Conservation (phyloP, 176 grass and related monocot genomes). For the Calamus simplicifolius region DNA sequence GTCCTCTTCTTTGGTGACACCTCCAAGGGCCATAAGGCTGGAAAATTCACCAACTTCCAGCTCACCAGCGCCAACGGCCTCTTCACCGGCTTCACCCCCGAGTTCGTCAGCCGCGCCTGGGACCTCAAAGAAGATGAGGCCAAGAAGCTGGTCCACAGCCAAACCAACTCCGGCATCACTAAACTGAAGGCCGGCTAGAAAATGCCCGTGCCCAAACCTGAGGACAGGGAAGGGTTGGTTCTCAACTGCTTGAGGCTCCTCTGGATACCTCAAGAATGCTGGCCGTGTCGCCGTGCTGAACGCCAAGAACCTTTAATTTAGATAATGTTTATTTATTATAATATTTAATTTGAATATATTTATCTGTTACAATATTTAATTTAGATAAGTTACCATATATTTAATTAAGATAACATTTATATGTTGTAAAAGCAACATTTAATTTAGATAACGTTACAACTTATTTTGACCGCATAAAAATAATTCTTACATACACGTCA, state of each 20-base stretch:
- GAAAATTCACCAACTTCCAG: conserved; percentile 77
- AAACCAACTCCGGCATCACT: conserved; percentile 26
- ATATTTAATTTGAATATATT: too few relatives aligned
- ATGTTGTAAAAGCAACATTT: too few relatives aligned
- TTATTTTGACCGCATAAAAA: too few relatives aligned
- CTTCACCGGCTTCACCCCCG: conserved; percentile 66
- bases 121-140: conserved; percentile 50
- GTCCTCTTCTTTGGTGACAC: conserved; percentile 84
- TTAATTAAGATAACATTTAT: too few relatives aligned
- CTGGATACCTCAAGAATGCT: conserved; percentile 58
- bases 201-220: conserved; percentile 18
- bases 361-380: too few relatives aligned
- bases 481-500: too few relatives aligned
- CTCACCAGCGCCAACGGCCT: conserved; percentile 54
- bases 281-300: conserved; percentile 79
- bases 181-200: conserved; percentile 37
- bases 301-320: conserved; percentile 64
- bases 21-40: conserved; percentile 62
- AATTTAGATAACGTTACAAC: too few relatives aligned
- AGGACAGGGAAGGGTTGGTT: conserved; percentile 52
- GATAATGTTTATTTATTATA: too few relatives aligned
- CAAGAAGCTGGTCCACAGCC: conserved; percentile 47
- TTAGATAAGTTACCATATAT: too few relatives aligned
- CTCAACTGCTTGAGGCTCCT: conserved; percentile 76
- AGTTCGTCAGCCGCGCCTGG: conserved; percentile 73